phyloP scores from a whole-genome alignment of 2,329 filamentous ascomycete genomes.

The Ceratocystis ficicola region DNA sequence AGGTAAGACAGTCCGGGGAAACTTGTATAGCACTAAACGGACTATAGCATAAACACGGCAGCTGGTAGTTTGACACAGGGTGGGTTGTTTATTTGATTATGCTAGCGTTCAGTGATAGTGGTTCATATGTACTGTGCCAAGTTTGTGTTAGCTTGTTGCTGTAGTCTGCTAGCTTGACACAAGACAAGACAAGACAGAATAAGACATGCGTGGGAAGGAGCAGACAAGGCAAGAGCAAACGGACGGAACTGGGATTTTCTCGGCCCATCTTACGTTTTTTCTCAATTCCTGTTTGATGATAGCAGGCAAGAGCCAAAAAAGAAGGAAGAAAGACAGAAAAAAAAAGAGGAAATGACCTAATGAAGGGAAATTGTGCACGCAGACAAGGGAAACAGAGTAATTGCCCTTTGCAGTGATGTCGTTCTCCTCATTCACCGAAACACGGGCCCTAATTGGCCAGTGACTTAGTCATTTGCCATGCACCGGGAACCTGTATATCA shows the following conservation, averaged over 20 bases:
- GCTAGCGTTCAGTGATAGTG: too few species aligned
- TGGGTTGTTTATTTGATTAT: neutral
- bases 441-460: neutral
- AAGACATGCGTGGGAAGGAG: neutral
- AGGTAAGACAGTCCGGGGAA: conserved; percentile 1
- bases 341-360: neutral
- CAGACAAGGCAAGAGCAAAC: neutral
- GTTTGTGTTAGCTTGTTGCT: too few species aligned
- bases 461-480: neutral
- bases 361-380: neutral
- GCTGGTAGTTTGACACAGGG: neutral
- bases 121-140: too few species aligned
- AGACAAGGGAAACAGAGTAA: neutral
- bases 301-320: neutral
- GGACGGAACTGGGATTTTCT: neutral
- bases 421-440: neutral
- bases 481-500: conserved; percentile 9
- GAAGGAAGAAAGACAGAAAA: neutral
- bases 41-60: neutral
- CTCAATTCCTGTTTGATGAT: neutral
- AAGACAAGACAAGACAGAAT: neutral
- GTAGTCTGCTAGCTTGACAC: neutral
- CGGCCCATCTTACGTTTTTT: neutral
- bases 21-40: neutral
- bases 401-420: neutral